Base-by-base conservation (phyloP, 805 yeast species). In the Yarrowia phangngaensis region DNA sequence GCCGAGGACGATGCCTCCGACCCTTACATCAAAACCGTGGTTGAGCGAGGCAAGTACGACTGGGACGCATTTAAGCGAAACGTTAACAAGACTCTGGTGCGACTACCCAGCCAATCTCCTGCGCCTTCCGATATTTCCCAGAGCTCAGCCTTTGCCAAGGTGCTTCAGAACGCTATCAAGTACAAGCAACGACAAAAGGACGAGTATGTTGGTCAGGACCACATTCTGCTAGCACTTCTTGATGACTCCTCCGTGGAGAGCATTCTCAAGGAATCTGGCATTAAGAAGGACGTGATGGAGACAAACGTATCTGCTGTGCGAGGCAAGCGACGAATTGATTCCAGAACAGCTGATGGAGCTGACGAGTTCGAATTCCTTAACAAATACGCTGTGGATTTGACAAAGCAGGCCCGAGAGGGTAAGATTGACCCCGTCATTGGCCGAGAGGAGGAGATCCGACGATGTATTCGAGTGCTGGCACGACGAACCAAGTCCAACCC, bases 351-450 rank as follows among this genome's bases (percentile, higher is more conserved):
- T 3, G 98, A 90, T 63, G 82, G 97, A 4, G 84, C 90, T 11
- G 78, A 83, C 47, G 75, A 82, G 54, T 79, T 76, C 55, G 98
- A 92, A 64, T 92, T 86, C 60, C 71, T 92, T 58, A 70, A 76
- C 53, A 92, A 92, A 64, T 92, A 92, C 65, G 95, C 97, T 52
- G 77, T 83, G 56, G 97, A 92, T 65, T 76, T 92, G 73, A 92
- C 98, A 1, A 94, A 86, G 59, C 80, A 79, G 64, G 98, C 98
- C 8, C 74, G 94, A 56, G 81, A 84, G 62, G 98, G 98, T 62
- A 87, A 85, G 64, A 79, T 92, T 52, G 98, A 92, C 67, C 98
- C 98, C 3, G 98, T 92, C 33, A 92, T 92, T 63, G 98, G 98
- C 51, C 84, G 98, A 70, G 98, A 92, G 66, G 98, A 92, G 67